Evolutionary conservation across 2,329 filamentous ascomycete species (phyloP), one percentile per base, ranked within the genome.

Genomic region (Raffaelea arxii): DNA sequence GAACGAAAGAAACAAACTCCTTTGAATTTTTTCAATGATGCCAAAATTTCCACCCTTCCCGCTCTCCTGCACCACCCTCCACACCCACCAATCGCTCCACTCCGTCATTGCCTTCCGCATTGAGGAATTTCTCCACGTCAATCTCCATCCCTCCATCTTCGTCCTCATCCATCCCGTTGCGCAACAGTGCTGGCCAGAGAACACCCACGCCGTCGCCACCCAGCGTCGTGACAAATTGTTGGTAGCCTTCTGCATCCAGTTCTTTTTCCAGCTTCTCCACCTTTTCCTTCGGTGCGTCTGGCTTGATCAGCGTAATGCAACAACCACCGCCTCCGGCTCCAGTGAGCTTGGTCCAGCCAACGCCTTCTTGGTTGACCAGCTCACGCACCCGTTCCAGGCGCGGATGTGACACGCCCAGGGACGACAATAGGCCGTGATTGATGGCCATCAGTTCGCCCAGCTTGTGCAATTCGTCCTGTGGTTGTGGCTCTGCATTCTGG

Each of bases 291-390:
- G 77, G 60, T 2, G 76, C 70, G 25, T 77, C 78, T 0, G 86
- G 85, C 53, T 83, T 84, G 42, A 98, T 71, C 4, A 98, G 70
- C 0, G 91, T 94, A 55, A 98, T 97, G 3, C 90, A 91, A 64
- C 94, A 97, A 3, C 92, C 92, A 47, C 92, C 94, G 12, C 92
- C 94, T 21, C 92, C 92, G 2, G 92, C 92, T 27, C 92, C 92
- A 0, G 92, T 98, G 48, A 98, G 75, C 64, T 98, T 98, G 12
- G 92, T 96, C 90, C 90, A 98, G 25, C 92, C 92, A 47, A 96
- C 85, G 36, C 84, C 85, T 47, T 88, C 78, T 56, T 92, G 81
- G 55, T 98, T 91, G 42, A 94, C 84, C 23, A 98, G 71, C 65
- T 95, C 91, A 51, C 92, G 81, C 55, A 98, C 82, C 25, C 91